A percentile compares a stretch with the other conserved stretches of the same genome.
Conservation (phyloP, 192 early-diverging fungal species). For the Backusella tuberculispora region DNA sequence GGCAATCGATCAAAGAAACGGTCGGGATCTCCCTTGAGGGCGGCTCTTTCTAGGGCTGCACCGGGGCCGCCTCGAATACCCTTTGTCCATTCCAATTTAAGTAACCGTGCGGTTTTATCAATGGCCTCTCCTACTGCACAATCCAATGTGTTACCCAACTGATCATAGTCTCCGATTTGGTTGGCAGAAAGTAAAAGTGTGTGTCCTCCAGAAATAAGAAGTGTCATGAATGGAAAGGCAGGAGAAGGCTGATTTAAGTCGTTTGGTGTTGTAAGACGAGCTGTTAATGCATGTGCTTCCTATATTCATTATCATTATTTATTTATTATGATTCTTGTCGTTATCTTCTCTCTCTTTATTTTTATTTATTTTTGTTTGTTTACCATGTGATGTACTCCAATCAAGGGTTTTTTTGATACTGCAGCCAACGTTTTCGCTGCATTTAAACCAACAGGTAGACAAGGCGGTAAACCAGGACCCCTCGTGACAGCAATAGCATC, state of each 20-base stretch:
- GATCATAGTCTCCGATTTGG: slow-evolving; percentile 60
- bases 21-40: slow-evolving; percentile 52
- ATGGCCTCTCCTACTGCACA: slow-evolving; percentile 81
- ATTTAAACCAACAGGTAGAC: slow-evolving; percentile 69
- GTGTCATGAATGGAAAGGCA: slow-evolving; percentile 69
- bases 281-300: slow-evolving; percentile 82
- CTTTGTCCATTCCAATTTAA: slow-evolving; percentile 64
- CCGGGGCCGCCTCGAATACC: slow-evolving; percentile 71
- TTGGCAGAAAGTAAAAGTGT: slow-evolving; percentile 65
- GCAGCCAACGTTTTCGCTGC: slow-evolving; percentile 77
- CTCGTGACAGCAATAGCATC: slow-evolving; percentile 79
- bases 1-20: slow-evolving; percentile 47
- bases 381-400: slow-evolving; percentile 84
- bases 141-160: slow-evolving; percentile 71
- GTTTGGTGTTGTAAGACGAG: slow-evolving; percentile 58
- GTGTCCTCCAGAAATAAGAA: slow-evolving; percentile 81
- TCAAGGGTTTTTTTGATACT: slow-evolving; percentile 62
- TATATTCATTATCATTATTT: slow-evolving; percentile 9
- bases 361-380: not conserved
- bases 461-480: slow-evolving; percentile 74
- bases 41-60: slow-evolving; percentile 68
- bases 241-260: slow-evolving; percentile 36
- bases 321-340: not conserved
- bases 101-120: slow-evolving; percentile 75
- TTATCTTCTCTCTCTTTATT: not conserved